A percentile compares a stretch with the other conserved stretches of the same genome.
These are phyloP conservation scores for Termitomyces sp. DNA, from an alignment of 768 basidiomycete genomes.

Conservation along the genomic window DNA sequence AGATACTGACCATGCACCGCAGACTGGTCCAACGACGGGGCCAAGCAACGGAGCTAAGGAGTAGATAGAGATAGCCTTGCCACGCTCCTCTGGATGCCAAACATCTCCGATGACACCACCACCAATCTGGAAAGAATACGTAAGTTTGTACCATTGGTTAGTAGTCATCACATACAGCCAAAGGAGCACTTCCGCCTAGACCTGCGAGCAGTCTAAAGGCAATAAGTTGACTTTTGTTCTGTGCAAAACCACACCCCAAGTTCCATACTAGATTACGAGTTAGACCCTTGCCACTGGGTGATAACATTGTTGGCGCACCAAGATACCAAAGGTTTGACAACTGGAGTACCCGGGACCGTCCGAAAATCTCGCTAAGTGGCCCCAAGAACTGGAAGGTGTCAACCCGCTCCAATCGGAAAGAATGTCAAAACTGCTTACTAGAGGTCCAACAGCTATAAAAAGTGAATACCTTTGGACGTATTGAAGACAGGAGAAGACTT, in stretches of 20 bases:
- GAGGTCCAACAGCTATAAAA: conserved; percentile 42
- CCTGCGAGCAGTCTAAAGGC: conserved; percentile 68
- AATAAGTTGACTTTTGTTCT: conserved; percentile 51
- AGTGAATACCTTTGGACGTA: neutral
- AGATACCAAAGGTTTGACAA: conserved; percentile 62
- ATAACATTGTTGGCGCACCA: conserved; percentile 29
- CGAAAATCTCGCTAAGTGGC: conserved; percentile 69
- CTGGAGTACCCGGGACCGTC: conserved; percentile 59
- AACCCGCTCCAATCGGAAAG: neutral
- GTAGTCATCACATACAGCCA: conserved; percentile 44
- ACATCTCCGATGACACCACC: conserved; percentile 62
- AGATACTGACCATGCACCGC: conserved; percentile 47
- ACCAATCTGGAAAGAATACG: conserved; percentile 37
- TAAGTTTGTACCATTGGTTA: conserved; percentile 21
- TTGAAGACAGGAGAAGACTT: conserved; percentile 7
- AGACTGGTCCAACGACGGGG: conserved; percentile 57
- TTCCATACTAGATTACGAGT: conserved; percentile 46
- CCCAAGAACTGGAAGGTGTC: conserved; percentile 34
- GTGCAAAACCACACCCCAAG: conserved; percentile 59
- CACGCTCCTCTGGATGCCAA: conserved; percentile 59
- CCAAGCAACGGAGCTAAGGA: conserved; percentile 63
- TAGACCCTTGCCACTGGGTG: neutral
- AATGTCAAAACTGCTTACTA: conserved; percentile 23
- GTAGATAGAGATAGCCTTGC: conserved; percentile 58
- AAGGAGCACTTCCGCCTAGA: conserved; percentile 67